Conservation (phyloP, 192 early-diverging fungal species). For the Mortierella hygrophila region DNA sequence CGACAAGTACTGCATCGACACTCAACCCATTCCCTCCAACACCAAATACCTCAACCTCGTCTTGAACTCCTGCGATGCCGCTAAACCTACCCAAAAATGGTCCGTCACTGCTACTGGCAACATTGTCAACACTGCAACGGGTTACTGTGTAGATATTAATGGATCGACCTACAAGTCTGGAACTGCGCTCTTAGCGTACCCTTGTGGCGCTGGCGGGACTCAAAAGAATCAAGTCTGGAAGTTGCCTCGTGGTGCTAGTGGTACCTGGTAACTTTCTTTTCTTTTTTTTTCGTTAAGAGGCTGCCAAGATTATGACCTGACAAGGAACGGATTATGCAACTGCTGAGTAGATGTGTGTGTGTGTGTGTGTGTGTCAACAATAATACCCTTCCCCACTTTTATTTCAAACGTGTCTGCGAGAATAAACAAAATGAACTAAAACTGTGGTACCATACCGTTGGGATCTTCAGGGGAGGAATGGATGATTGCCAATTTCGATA, state of each 20-base stretch:
- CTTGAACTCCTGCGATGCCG: constrained; percentile 26
- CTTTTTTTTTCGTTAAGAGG: too few relatives aligned
- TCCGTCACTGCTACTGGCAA: constrained; percentile 36
- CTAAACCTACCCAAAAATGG: constrained; percentile 30
- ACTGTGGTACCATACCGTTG: too few relatives aligned
- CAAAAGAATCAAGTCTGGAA: constrained; percentile 45
- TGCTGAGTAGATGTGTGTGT: too few relatives aligned
- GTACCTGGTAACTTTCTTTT: constrained; percentile 25
- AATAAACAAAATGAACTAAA: too few relatives aligned
- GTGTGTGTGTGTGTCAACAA: too few relatives aligned
- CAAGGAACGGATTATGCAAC: too few relatives aligned
- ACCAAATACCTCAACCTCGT: constrained; percentile 22
- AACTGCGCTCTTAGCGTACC: constrained; percentile 24
- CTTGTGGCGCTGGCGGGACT: constrained; percentile 21
- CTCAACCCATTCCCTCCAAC: neutral
- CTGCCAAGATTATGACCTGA: too few relatives aligned
- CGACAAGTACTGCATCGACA: constrained; percentile 41
- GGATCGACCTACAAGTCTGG: constrained; percentile 19
- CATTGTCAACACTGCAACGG: constrained; percentile 27
- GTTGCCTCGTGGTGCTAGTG: constrained; percentile 37
- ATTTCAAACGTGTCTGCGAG: too few relatives aligned
- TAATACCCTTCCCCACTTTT: too few relatives aligned
- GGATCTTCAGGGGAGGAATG: too few relatives aligned
- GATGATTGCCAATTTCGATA: too few relatives aligned
- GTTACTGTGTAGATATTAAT: constrained; percentile 38